Conservation (phyloP, 164 flowering plant genomes). For the Macadamia tetraphylla region DNA sequence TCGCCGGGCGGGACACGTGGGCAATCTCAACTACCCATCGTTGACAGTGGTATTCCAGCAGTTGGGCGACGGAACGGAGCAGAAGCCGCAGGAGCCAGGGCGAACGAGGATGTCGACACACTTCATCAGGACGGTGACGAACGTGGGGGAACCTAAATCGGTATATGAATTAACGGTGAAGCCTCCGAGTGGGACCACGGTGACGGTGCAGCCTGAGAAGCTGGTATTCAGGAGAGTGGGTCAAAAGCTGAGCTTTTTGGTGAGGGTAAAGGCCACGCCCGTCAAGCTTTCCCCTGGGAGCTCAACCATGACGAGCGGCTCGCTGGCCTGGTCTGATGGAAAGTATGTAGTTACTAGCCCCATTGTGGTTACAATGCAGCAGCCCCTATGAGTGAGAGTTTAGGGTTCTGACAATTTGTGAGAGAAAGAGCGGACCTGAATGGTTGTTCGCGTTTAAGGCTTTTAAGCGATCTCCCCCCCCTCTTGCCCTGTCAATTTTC, state of each 20-base stretch:
- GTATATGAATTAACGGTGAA: conserved; percentile 41
- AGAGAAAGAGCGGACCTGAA: too few relatives aligned
- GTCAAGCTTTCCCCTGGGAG: conserved; percentile 62
- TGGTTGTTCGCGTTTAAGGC: too few relatives aligned
- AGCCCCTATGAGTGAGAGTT: conserved; percentile 39
- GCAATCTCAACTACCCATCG: conserved; percentile 89
- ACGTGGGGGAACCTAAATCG: conserved; percentile 65
- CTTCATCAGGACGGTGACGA: conserved; percentile 72
- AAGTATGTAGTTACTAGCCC: conserved; percentile 78
- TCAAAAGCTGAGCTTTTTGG: conserved; percentile 65
- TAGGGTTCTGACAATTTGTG: too few relatives aligned
- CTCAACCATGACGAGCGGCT: conserved; percentile 46
- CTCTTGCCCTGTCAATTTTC: too few relatives aligned
- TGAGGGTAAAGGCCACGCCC: conserved; percentile 46
- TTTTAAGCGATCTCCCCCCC: too few relatives aligned
- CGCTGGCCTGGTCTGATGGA: conserved; percentile 73
- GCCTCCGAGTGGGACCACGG: conserved; percentile 51
- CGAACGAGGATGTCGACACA: conserved; percentile 54
- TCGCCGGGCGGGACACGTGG: conserved; percentile 55
- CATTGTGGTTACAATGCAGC: conserved; percentile 73
- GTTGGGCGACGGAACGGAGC: conserved; percentile 27
- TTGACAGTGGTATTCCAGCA: conserved; percentile 65
- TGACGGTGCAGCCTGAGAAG: conserved; percentile 62
- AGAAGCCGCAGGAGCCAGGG: too few relatives aligned
- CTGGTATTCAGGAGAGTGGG: conserved; percentile 63